Percentiles rank a stretch among this genome's conserved stretches.
These are phyloP conservation scores for Neurospora sp. DNA, from an alignment of 495 filamentous ascomycete genomes.

Conservation along the genomic window DNA sequence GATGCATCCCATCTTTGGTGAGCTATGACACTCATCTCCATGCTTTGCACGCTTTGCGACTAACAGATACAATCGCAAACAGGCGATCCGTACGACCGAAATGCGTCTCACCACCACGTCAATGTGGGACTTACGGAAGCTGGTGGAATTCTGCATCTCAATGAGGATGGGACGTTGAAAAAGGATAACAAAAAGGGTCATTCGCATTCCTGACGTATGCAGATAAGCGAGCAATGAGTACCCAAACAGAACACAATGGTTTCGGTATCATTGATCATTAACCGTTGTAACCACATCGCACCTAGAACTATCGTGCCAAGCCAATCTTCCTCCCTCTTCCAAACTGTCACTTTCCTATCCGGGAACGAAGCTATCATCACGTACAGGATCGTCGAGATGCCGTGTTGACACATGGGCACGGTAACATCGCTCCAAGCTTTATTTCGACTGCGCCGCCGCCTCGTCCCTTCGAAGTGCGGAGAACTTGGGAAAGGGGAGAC, in stretches of 20 bases:
- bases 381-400: not conserved
- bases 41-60: not conserved
- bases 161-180: not conserved
- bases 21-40: not conserved
- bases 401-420: not conserved
- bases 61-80: not conserved
- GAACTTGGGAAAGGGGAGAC: not conserved
- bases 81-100: slow-evolving; percentile 3
- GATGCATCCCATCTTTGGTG: slow-evolving; percentile 2
- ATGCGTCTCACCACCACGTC: not conserved
- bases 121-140: not conserved
- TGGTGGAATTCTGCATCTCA: not conserved
- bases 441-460: not conserved
- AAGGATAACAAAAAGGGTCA: not conserved
- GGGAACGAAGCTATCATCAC: not conserved
- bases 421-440: not conserved
- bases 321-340: not conserved
- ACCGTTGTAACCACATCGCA: not conserved
- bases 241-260: not conserved
- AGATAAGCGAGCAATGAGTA: not conserved
- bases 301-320: not conserved
- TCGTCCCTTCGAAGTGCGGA: not conserved
- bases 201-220: not conserved
- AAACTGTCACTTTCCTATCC: not conserved
- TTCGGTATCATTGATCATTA: not conserved